Evolutionary conservation across 1,139 yeast genomes (phyloP).

Genomic region (Geotrichum citri-aurantii): DNA sequence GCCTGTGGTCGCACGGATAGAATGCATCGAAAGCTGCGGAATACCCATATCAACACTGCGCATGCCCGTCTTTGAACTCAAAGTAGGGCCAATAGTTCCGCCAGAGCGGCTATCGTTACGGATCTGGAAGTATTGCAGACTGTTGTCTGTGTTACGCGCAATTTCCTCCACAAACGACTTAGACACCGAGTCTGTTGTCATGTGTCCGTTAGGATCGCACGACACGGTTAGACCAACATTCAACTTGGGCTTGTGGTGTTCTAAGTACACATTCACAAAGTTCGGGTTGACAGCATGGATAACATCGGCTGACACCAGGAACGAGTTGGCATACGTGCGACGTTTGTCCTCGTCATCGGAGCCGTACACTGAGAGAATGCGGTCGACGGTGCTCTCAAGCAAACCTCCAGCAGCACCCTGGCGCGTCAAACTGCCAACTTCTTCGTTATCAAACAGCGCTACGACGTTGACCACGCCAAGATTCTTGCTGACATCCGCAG

Average conservation of each 20-base stretch:
- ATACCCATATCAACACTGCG: conserved; percentile 88
- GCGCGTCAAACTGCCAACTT: conserved; percentile 82
- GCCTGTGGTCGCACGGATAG: conserved; percentile 94
- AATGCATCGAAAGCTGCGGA: conserved; percentile 92
- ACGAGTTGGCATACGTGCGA: conserved; percentile 53
- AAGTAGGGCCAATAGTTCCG: conserved; percentile 89
- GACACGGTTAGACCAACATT: conserved; percentile 69
- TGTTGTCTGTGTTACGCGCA: conserved; percentile 55
- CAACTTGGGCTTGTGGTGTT: conserved; percentile 69
- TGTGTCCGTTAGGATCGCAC: conserved; percentile 70
- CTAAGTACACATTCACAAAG: conserved; percentile 60
- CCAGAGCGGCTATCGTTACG: conserved; percentile 93
- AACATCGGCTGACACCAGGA: conserved; percentile 85
- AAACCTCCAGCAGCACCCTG: conserved; percentile 95
- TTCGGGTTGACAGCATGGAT: conserved; percentile 96
- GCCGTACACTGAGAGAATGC: conserved; percentile 53
- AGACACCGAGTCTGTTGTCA: conserved; percentile 75
- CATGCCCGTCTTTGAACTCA: conserved; percentile 81
- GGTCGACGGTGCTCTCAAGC: conserved; percentile 65
- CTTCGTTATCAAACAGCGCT: conserved; percentile 89
- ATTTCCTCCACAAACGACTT: conserved; percentile 59
- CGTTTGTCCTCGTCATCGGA: conserved; percentile 38
- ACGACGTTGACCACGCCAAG: conserved; percentile 61
- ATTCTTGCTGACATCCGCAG: conserved; percentile 45
- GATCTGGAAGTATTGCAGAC: conserved; percentile 53